A percentile compares a stretch with the other conserved stretches of the same genome.
Conservation (phyloP, 1,139 yeast species). For the Lodderomyces metapsilosis region DNA sequence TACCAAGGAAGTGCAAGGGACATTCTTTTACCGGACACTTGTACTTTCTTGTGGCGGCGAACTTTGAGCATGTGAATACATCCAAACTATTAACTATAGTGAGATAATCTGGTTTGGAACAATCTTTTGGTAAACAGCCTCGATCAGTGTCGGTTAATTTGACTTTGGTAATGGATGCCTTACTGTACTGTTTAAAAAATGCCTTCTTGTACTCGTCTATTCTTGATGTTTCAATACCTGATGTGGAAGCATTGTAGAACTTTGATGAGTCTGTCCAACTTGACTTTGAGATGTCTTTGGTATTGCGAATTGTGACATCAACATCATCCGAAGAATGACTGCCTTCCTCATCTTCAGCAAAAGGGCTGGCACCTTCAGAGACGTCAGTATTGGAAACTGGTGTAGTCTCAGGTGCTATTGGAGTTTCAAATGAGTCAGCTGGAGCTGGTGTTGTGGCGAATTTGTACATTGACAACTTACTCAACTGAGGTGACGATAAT, state of each 20-base stretch:
- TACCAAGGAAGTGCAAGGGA: constrained; percentile 62
- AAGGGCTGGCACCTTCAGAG: background rate
- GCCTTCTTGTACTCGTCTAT: background rate
- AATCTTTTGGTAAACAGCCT: background rate
- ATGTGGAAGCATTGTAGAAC: background rate
- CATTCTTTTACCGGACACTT: constrained; percentile 54
- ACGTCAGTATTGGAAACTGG: background rate
- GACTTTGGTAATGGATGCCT: background rate
- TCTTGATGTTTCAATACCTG: background rate
- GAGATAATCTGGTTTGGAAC: background rate
- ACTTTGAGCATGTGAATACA: background rate
- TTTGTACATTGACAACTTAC: background rate
- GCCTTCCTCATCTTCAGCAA: no score
- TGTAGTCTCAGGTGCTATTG: background rate
- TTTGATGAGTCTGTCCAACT: background rate
- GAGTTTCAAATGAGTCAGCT: background rate
- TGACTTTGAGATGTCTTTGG: background rate
- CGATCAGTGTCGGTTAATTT: background rate
- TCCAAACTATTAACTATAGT: background rate
- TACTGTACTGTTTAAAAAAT: background rate
- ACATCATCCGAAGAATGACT: background rate
- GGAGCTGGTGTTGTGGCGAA: background rate
- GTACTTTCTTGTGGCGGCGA: constrained; percentile 11
- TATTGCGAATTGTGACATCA: background rate
- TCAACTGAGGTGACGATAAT: background rate